Evolutionary conservation across 352 stramenopile species (phyloP).

Genomic region (Phytophthora podocarpi): DNA sequence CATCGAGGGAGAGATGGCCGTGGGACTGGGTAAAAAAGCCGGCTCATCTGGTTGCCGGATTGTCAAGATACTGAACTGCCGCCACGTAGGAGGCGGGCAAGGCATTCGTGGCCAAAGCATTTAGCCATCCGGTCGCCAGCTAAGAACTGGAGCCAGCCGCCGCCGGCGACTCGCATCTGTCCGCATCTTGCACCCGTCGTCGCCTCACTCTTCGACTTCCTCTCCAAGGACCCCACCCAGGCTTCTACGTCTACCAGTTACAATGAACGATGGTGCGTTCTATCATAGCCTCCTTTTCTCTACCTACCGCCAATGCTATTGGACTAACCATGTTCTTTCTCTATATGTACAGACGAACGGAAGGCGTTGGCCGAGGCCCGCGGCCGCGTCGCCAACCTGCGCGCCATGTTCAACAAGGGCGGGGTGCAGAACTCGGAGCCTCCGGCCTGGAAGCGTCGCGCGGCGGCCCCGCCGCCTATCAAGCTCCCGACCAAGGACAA

Average conservation of each 20-base stretch:
- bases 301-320: no score
- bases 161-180: no score
- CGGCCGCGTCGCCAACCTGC: conserved; percentile 62
- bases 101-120: background rate
- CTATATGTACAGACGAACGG: conserved; percentile 57
- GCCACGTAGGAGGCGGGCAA: background rate
- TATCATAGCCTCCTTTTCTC: no score
- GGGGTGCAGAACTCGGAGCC: conserved; percentile 25
- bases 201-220: conserved; percentile 15
- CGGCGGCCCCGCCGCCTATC: conserved; percentile 20
- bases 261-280: conserved; percentile 31
- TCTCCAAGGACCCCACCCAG: conserved; percentile 6
- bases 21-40: conserved; percentile 7
- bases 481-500: conserved; percentile 18
- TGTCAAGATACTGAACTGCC: conserved; percentile 4
- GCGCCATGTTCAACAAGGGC: conserved; percentile 74
- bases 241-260: no score
- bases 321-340: no score
- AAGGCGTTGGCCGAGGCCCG: conserved; percentile 52
- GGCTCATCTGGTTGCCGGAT: conserved; percentile 6
- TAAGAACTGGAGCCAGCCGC: background rate
- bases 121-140: background rate
- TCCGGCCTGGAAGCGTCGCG: conserved; percentile 24
- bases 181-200: background rate
- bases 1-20: conserved; percentile 14